phyloP scores from a whole-genome alignment of 2,329 filamentous ascomycete genomes.

The Calonectria honghensis region DNA sequence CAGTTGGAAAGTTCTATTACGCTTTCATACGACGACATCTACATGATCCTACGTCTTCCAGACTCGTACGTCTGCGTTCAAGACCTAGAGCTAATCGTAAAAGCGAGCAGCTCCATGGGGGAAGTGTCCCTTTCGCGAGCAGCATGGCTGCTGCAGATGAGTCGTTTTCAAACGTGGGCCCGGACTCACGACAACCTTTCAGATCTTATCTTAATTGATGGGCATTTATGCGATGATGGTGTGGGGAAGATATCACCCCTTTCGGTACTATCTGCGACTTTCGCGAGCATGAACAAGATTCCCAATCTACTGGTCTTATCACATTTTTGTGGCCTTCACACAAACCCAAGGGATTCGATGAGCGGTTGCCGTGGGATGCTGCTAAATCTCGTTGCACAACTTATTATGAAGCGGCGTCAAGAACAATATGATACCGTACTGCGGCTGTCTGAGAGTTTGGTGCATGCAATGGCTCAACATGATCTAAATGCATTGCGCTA shows the following conservation, averaged over 20 bases:
- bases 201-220: conserved; percentile 28
- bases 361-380: conserved; percentile 26
- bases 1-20: neutral
- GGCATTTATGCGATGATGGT: conserved; percentile 19
- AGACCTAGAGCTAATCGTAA: conserved; percentile 19
- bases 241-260: conserved; percentile 33
- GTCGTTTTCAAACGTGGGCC: conserved; percentile 25
- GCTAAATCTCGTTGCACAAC: conserved; percentile 22
- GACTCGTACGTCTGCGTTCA: neutral
- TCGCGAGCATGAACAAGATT: conserved; percentile 18
- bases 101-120: conserved; percentile 21
- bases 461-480: neutral
- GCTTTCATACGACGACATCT: conserved; percentile 23
- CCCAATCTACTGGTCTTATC: conserved; percentile 5
- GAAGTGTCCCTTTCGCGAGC: neutral
- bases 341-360: neutral
- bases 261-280: conserved; percentile 27
- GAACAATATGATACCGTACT: neutral
- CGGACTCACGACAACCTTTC: conserved; percentile 22
- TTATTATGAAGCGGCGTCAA: conserved; percentile 3
- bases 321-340: conserved; percentile 29
- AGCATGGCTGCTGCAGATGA: conserved; percentile 25
- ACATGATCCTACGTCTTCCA: conserved; percentile 12
- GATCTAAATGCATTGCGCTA: neutral
- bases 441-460: neutral